Evolutionary conservation across 352 stramenopile genomes (phyloP).

Genomic region (Phytophthora pini): DNA sequence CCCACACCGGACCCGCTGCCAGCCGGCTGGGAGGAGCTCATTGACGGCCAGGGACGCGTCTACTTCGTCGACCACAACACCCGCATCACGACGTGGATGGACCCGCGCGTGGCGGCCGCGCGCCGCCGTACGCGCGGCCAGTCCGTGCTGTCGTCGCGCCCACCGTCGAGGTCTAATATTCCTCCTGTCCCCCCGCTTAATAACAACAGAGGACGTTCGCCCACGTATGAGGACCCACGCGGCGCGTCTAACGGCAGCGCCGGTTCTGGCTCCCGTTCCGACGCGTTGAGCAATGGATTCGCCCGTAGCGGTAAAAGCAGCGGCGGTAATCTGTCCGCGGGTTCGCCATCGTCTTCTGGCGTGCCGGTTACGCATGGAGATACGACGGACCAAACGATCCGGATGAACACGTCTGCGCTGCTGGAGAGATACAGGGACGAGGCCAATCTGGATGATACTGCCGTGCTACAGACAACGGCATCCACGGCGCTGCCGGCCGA

Average conservation of each 20-base stretch:
- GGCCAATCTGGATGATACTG: slow-evolving; percentile 26
- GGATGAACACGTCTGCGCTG: slow-evolving; percentile 35
- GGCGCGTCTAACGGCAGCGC: slow-evolving; percentile 15
- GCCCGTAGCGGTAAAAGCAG: slow-evolving; percentile 30
- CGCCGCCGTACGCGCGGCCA: slow-evolving; percentile 26
- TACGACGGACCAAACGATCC: slow-evolving; percentile 19
- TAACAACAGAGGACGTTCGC: slow-evolving; percentile 8
- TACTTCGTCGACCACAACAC: slow-evolving; percentile 89
- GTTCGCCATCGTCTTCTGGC: slow-evolving; percentile 25
- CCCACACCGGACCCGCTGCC: slow-evolving; percentile 74
- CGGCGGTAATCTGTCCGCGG: slow-evolving; percentile 19
- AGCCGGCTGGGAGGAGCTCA: slow-evolving; percentile 81
- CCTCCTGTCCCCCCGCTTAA: background rate
- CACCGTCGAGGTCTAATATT: slow-evolving; percentile 9
- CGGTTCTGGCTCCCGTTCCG: slow-evolving; percentile 17
- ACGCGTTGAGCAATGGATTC: slow-evolving; percentile 19
- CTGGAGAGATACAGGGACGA: slow-evolving; percentile 45
- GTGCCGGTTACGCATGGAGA: background rate
- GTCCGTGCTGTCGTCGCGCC: slow-evolving; percentile 20
- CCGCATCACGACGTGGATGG: slow-evolving; percentile 79
- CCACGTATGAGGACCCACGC: slow-evolving; percentile 32
- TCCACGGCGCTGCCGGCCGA: slow-evolving; percentile 28
- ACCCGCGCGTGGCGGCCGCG: slow-evolving; percentile 60
- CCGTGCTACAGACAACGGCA: slow-evolving; percentile 29
- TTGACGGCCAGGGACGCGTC: slow-evolving; percentile 70